Evolutionary conservation across 2,329 filamentous ascomycete species (phyloP), one percentile per base, ranked within the genome.

Genomic region (Xylariaceae sp.): DNA sequence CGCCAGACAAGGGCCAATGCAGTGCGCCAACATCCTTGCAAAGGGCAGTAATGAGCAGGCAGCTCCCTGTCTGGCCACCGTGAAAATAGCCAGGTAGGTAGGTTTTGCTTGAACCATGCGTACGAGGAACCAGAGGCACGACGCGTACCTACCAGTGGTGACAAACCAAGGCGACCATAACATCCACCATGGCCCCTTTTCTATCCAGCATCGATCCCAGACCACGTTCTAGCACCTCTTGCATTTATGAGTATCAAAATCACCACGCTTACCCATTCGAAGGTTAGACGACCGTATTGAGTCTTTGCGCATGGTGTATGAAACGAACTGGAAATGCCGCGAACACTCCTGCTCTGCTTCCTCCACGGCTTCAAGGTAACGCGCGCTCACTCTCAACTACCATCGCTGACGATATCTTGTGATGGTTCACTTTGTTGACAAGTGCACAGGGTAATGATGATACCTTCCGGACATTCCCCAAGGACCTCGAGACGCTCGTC

Each of bases 321-420:
- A 2, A 5, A 53, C 1, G 39, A 42, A 50, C 13, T 23, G 60
- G 42, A 45, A n/a, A 79, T 80, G 78, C 64, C 75, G 54, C 77
- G 78, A 55, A 88, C 87, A 18, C 72, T 91, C 3, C 74, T 91
- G 2, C 78, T 91, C 6, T 88, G 86, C 70, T 90, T 90, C 70
- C 84, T 91, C 53, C 88, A 91, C 72, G 88, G 88, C 51, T 90
- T 90, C 79, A 88, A 88, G 77, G 82, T 82, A 23, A 53, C 62
- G 7, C 1, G 10, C 42, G 13, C 42, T 45, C 23, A 30, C 23
- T 30, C 23, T 30, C 23, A 30, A 5, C 23, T 5, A 30, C 23
- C 23, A 9, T 18, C 34, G 4, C 7, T 34, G 35, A 37, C 51
- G 5, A 18, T 23, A 4, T 7, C 30, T 15, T 17, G 5, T 37